phyloP scores from a whole-genome alignment of 306 rosid genomes.

The Fragaria iinumae region DNA sequence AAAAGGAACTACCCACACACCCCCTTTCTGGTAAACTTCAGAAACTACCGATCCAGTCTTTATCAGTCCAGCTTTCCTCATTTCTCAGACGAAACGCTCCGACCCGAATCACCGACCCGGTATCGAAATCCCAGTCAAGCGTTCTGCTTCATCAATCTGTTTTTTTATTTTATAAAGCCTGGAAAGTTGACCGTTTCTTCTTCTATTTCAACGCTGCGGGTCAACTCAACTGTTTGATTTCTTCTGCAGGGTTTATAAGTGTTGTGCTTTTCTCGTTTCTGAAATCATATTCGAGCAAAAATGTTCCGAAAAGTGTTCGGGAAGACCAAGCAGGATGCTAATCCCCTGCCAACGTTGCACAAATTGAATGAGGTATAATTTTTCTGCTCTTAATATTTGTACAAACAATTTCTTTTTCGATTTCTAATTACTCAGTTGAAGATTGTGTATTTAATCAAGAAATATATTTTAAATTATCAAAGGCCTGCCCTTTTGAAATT shows the following conservation, averaged over 20 bases:
- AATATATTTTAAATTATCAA: neutral
- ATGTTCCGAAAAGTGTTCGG: slow-evolving; percentile 78
- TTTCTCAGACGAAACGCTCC: neutral
- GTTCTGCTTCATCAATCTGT: neutral
- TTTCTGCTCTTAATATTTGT: neutral
- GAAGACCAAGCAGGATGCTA: slow-evolving; percentile 65
- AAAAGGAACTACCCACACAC: neutral
- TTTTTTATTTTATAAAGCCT: neutral
- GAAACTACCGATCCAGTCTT: neutral
- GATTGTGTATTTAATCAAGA: neutral
- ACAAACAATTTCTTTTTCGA: neutral
- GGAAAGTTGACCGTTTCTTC: neutral
- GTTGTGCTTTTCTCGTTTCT: neutral
- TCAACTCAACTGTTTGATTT: slow-evolving; percentile 10
- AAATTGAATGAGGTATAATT: slow-evolving; percentile 74
- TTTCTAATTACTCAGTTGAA: neutral
- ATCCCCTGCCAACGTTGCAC: slow-evolving; percentile 68
- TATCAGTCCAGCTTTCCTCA: neutral
- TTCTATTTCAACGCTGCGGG: neutral
- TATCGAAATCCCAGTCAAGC: neutral
- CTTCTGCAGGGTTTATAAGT: neutral
- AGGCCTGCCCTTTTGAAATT: neutral
- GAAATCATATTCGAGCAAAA: slow-evolving; percentile 29
- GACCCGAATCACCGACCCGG: neutral
- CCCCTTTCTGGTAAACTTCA: neutral